Base-by-base conservation (phyloP, 2,329 filamentous ascomycete species). In the Cladosporium sp. region DNA sequence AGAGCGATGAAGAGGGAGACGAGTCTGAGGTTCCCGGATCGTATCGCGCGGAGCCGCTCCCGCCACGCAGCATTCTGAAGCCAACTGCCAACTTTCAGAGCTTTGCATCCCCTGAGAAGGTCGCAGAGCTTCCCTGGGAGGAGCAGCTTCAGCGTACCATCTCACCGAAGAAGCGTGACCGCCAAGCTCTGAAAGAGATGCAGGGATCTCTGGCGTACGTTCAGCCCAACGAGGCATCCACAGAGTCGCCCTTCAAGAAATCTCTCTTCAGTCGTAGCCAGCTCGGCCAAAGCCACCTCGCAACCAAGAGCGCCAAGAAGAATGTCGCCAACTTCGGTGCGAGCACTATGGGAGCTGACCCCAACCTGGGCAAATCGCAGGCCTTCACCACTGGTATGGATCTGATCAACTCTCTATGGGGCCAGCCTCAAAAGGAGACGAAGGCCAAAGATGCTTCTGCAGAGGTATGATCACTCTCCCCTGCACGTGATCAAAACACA, bases 81-180 rank as follows among this genome's bases (percentile, higher is more conserved):
- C 55, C 68, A 62, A 57, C 54, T 57, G 51, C 50, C 57, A 38
- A 38, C 58, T 58, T 50, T 8, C 59, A 62, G 5, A 60, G 58
- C n/a, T 62, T 70, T 48, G 68, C 68, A 5, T 82, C 78, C n/a
- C 79, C 79, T 42, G 67, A 74, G 20, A 80, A 81, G 67, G 66
- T 72, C 76, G 45, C 69, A 75, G 59, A 74, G 79, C 88, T 91
- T 53, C 86, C 95, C 66, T 98, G 93, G 93, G 86, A 90, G 59
- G 86, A 93, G 59, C 91, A 96, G 73, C 77, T 98, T 56, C 88
- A 90, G 67, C 90, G 90, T 58, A 97, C 93, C 5, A 89, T 97
- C 59, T 95, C 89, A 62, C 92, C 93, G 5, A 84, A 88, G 64
- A 97, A 97, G 73, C 85, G 93, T 62, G 87, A 96, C 71, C 87